Evolutionary conservation across 179 eudicot species (phyloP), one percentile per base, ranked within the genome.

Genomic region (Spergularia azorica): DNA sequence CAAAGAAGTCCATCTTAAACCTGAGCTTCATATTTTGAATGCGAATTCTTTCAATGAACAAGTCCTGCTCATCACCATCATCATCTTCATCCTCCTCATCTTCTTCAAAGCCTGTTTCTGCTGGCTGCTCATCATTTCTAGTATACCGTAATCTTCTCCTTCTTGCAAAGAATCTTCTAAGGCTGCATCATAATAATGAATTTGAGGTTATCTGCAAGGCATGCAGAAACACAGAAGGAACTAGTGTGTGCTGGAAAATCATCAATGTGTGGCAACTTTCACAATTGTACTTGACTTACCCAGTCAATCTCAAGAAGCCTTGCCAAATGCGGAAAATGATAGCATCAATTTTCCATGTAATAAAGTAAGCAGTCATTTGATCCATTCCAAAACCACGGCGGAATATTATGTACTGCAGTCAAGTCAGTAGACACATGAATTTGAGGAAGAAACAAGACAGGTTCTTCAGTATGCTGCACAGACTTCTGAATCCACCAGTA

Each of bases 21-120:
- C 84, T 78, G 62, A 82, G 81, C 4, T 63, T 74, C 84, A 82
- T 82, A 74, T 82, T 82, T 63, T 82, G 84, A 63, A 82, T 74
- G 21, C 84, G 81, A 65, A 82, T 57, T 32, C 84, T 78, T 82
- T 82, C 84, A 55, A 82, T 66, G 67, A 54, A 77, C 62, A 82
- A 82, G 79, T 70, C 78, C 3, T 74, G 67, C 43, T 82, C 84
- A 26, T 82, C 84, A 39, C 77, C 84, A 66, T 77, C 80, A 21
- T 81, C 84, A 62, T 74, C 73, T 3, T 14, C 52, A n/a, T 60
- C 74, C 9, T 63, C 70, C 65, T 75, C 71, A 36, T 69, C 82
- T 41, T 70, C 59, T 38, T 38, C 50, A 4, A 54, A 38, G 63
- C 57, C 65, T 55, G 62, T 13, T 46, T n/a, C 84, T 66, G n/a